A percentile compares a stretch with the other conserved stretches of the same genome.
phyloP scores from a whole-genome alignment of 352 stramenopile species.

The Chloridella minuta region DNA sequence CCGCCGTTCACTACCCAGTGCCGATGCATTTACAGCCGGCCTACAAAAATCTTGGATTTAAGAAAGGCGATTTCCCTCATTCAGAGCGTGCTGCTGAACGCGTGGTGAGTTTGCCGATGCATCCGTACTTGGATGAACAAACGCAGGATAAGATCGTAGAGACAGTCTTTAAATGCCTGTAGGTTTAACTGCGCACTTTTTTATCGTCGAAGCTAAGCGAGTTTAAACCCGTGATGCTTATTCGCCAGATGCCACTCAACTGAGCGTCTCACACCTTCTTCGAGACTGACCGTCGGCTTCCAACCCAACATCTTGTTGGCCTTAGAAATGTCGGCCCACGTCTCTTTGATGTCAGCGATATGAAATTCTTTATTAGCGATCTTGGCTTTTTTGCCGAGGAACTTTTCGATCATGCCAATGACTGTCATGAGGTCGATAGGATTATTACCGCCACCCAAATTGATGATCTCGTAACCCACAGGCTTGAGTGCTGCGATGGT shows the following conservation, averaged over 20 bases:
- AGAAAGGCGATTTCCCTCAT: slow-evolving; percentile 1
- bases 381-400: slow-evolving; percentile 57
- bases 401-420: slow-evolving; percentile 61
- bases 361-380: slow-evolving; percentile 67
- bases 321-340: slow-evolving; percentile 72
- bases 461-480: slow-evolving; percentile 68
- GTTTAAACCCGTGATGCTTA: no score
- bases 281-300: slow-evolving; percentile 34
- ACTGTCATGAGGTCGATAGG: slow-evolving; percentile 62
- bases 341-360: slow-evolving; percentile 69
- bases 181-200: no score
- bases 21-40: not conserved
- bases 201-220: no score
- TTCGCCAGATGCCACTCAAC: no score
- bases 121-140: not conserved
- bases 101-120: slow-evolving; percentile 13
- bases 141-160: slow-evolving; percentile 1
- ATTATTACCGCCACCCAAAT: slow-evolving; percentile 54
- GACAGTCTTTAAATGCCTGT: not conserved
- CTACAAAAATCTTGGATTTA: not conserved
- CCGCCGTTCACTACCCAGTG: not conserved
- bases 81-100: not conserved
- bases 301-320: slow-evolving; percentile 63
- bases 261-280: no score
- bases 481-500: slow-evolving; percentile 35